Percentiles rank a stretch among this genome's conserved stretches.
phyloP scores from a whole-genome alignment of 1,139 yeast genomes.

The Yamadazyma oceani region DNA sequence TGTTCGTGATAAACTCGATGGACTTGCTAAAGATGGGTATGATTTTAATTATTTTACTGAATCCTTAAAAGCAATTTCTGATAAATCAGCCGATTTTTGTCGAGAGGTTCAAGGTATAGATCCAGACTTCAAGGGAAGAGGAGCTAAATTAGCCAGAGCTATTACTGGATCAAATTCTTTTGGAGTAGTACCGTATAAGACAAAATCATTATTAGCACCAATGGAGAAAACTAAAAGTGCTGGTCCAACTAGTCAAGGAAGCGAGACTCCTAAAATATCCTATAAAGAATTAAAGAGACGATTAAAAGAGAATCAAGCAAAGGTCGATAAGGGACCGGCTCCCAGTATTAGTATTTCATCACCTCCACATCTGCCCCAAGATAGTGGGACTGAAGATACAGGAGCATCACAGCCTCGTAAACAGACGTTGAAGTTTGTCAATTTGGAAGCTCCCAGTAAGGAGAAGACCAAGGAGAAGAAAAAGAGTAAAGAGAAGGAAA shows the following conservation, averaged over 20 bases:
- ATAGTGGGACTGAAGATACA: too few relatives aligned
- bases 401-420: constrained; percentile 16
- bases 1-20: constrained; percentile 20
- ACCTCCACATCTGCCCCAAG: constrained; percentile 10
- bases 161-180: constrained; percentile 48
- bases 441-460: constrained; percentile 20
- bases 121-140: constrained; percentile 44
- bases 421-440: constrained; percentile 28
- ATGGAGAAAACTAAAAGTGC: constrained; percentile 20
- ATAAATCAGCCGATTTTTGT: constrained; percentile 39
- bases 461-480: constrained; percentile 9
- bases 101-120: constrained; percentile 36
- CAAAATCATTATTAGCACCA: constrained; percentile 43
- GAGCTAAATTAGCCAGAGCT: constrained; percentile 46
- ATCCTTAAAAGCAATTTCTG: constrained; percentile 35
- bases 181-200: constrained; percentile 41
- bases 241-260: constrained; percentile 6
- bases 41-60: constrained; percentile 34
- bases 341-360: constrained; percentile 13
- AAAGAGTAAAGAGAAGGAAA: constrained; percentile 7
- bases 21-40: constrained; percentile 18
- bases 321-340: constrained; percentile 4
- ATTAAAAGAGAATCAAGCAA: constrained; percentile 17
- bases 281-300: constrained; percentile 39
- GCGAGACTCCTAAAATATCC: constrained; percentile 23